Base-by-base conservation (phyloP, 768 basidiomycete species). In the Mycena filopes region DNA sequence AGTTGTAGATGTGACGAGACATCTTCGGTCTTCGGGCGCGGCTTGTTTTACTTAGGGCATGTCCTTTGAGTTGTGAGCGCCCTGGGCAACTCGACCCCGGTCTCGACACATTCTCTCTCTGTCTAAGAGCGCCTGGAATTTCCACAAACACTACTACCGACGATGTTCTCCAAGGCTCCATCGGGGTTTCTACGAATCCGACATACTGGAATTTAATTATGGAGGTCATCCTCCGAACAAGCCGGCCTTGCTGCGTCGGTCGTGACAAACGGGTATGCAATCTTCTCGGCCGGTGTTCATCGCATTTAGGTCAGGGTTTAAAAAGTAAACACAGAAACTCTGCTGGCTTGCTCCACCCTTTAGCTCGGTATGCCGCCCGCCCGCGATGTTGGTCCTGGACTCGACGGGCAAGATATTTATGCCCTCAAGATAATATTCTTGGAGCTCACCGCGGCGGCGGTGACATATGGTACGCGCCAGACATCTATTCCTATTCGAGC, bases 331-430 rank as follows among this genome's bases (percentile, higher is more conserved):
- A 12, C 33, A 15, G 25, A 41, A 28, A 31, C n/a, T 21, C 15
- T 36, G 21, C 16, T 28, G 20, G 16, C 8, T n/a, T 36, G 45
- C 38, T 4, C 26, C 25, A 41, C 29, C 21, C 47, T 21, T 40
- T 18, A 33, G 31, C 11, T 42, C 50, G 10, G 28, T 18, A 68
- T 64, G 62, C 48, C 45, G 28, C 9, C 41, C 5, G 41, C 31
- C 18, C 67, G 67, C 58, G 67, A 68, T 43, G 36, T 47, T 47
- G 67, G 67, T 18, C 67, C 67, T 18, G 67, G 67, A n/a, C 63
- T 68, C 63, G 67, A 68, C 42, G 67, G 67, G 12, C 55, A 41
- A 43, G 55, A 60, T 20, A 69, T 69, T 15, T 65, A 69, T 33
- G n/a, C 13, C 0, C 45, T 69, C 11, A 69, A 69, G 63, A 58